These are phyloP conservation scores for Bryopsis sp. DNA, from an alignment of 139 green algal species.

Conservation along the genomic window DNA sequence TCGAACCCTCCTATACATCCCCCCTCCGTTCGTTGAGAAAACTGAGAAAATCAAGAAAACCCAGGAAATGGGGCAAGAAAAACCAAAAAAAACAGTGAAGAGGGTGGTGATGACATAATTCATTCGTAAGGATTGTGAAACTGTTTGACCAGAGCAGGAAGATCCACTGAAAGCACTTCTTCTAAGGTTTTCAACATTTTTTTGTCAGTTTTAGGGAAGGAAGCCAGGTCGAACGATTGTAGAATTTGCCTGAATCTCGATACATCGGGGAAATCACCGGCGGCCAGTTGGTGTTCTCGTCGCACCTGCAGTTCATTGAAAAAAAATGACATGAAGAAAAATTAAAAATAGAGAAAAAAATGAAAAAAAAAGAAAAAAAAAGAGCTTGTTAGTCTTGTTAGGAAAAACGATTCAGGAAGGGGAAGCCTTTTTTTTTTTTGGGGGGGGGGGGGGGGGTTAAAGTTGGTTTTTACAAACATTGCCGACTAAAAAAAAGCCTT, in stretches of 20 bases:
- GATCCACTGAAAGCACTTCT: constrained; percentile 72
- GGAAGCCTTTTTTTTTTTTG: too few species aligned
- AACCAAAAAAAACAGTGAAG: too few species aligned
- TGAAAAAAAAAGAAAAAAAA: not conserved
- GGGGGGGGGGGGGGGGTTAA: too few species aligned
- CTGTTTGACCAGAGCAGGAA: constrained; percentile 76
- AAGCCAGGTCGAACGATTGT: constrained; percentile 65
- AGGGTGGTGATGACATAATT: too few species aligned
- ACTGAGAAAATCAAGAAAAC: too few species aligned
- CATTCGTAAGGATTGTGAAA: constrained; percentile 77
- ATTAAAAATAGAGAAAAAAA: too few species aligned
- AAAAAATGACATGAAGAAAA: not conserved
- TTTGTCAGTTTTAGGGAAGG: constrained; percentile 59
- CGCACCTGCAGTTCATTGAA: constrained; percentile 75
- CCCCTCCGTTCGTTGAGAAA: too few species aligned
- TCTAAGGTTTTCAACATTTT: constrained; percentile 55
- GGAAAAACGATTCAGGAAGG: not conserved
- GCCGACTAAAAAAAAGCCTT: too few species aligned
- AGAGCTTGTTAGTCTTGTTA: not conserved
- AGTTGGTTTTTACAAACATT: too few species aligned
- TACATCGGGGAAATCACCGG: constrained; percentile 86
- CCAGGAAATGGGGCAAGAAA: too few species aligned
- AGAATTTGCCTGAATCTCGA: constrained; percentile 75
- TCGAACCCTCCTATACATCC: too few species aligned
- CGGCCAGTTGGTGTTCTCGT: constrained; percentile 77